Conservation (phyloP, 495 filamentous ascomycete genomes). For the Penicillium riverlandense region DNA sequence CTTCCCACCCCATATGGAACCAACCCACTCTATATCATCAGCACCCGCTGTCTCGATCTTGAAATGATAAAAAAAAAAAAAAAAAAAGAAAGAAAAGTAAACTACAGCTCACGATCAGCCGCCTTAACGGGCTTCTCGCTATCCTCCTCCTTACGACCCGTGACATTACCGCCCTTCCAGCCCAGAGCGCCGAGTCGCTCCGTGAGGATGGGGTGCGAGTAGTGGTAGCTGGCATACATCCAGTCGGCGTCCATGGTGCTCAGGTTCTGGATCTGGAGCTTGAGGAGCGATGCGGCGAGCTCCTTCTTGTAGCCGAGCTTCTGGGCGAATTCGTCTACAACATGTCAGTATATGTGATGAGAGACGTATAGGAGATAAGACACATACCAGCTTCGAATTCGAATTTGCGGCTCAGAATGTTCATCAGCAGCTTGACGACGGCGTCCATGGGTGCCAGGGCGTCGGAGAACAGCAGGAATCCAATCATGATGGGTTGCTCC, state of each 20-base stretch:
- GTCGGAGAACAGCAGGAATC: constrained; percentile 94
- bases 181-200: constrained; percentile 86
- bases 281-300: constrained; percentile 81
- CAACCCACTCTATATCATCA: too few relatives aligned
- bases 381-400: constrained; percentile 87
- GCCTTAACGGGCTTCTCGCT: constrained; percentile 48
- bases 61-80: neutral
- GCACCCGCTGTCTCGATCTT: neutral
- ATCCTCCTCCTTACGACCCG: constrained; percentile 40
- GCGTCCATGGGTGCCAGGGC: constrained; percentile 87
- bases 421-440: constrained; percentile 88
- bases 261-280: constrained; percentile 96
- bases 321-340: constrained; percentile 69
- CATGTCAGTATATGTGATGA: constrained; percentile 5
- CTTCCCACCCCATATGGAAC: too few relatives aligned
- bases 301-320: constrained; percentile 79
- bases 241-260: constrained; percentile 98
- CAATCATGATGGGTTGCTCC: constrained; percentile 86
- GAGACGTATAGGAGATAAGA: neutral
- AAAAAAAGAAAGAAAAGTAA: neutral
- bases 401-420: constrained; percentile 85
- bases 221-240: constrained; percentile 96
- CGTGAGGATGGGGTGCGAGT: constrained; percentile 92
- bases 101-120: constrained; percentile 51
- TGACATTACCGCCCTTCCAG: constrained; percentile 63